Evolutionary conservation across 208 protist species (phyloP).

Genomic region (Acanthamoeba castellanii): DNA sequence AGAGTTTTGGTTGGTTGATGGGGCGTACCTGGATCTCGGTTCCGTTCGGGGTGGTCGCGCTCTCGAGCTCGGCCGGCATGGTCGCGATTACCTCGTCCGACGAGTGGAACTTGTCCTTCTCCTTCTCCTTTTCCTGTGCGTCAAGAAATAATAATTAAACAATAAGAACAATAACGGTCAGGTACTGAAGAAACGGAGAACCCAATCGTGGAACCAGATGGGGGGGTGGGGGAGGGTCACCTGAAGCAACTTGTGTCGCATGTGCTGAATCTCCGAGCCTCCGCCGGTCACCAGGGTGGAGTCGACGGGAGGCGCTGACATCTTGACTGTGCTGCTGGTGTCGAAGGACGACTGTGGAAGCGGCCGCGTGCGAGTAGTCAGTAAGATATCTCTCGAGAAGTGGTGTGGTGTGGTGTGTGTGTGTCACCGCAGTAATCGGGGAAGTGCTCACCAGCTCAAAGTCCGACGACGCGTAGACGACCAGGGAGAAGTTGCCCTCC

Average conservation of each 20-base stretch:
- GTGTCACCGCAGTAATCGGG: too few relatives aligned
- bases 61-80: background rate
- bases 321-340: slow-evolving; percentile 25
- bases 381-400: too few relatives aligned
- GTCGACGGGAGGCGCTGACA: background rate
- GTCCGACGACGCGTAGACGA: slow-evolving; percentile 43
- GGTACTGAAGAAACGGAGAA: background rate
- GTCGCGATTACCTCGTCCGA: background rate
- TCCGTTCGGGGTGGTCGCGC: background rate
- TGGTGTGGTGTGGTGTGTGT: too few relatives aligned
- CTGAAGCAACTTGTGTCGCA: slow-evolving; percentile 63
- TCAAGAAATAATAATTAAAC: background rate
- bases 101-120: slow-evolving; percentile 48
- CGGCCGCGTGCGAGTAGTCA: too few relatives aligned
- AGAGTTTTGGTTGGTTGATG: background rate
- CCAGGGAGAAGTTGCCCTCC: slow-evolving; percentile 63
- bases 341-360: slow-evolving; percentile 22
- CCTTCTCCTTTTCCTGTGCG: slow-evolving; percentile 22
- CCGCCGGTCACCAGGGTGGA: slow-evolving; percentile 58
- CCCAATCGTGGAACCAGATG: background rate
- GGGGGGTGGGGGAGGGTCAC: background rate
- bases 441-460: background rate
- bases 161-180: background rate
- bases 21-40: background rate
- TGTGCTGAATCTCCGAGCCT: slow-evolving; percentile 60